phyloP scores from a whole-genome alignment of 352 stramenopile species.

The Phytophthora litchii region DNA sequence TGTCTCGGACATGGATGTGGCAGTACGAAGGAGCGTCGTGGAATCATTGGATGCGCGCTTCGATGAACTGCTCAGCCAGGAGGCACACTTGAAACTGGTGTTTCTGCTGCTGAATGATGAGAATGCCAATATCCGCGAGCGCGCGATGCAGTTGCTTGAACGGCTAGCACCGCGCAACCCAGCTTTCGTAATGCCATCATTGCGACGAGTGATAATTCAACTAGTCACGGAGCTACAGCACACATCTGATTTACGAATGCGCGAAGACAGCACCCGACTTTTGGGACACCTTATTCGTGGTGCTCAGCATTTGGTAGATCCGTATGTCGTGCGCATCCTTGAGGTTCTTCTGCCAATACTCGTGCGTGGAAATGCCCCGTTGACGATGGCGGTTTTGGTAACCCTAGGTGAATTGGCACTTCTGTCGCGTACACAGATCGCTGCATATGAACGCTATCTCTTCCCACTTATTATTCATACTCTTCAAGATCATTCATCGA shows the following conservation, averaged over 20 bases:
- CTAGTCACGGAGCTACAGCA: slow-evolving; percentile 96
- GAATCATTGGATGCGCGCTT: slow-evolving; percentile 92
- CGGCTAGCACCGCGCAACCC: slow-evolving; percentile 95
- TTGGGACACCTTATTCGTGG: slow-evolving; percentile 84
- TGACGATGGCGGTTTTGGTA: slow-evolving; percentile 76
- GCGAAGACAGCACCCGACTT: slow-evolving; percentile 90
- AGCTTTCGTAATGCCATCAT: slow-evolving; percentile 93
- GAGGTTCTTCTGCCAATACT: slow-evolving; percentile 89
- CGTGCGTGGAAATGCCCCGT: slow-evolving; percentile 79
- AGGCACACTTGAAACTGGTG: slow-evolving; percentile 92
- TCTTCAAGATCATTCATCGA: slow-evolving; percentile 95
- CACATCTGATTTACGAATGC: slow-evolving; percentile 82
- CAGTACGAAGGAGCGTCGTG: slow-evolving; percentile 94
- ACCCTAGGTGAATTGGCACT: slow-evolving; percentile 92
- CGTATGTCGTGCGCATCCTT: slow-evolving; percentile 79
- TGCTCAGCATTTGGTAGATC: slow-evolving; percentile 87
- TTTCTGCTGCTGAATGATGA: slow-evolving; percentile 97
- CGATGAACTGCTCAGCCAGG: slow-evolving; percentile 93
- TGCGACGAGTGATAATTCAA: slow-evolving; percentile 94
- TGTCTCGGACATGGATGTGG: slow-evolving; percentile 91
- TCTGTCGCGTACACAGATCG: slow-evolving; percentile 90
- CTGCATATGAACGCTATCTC: slow-evolving; percentile 94
- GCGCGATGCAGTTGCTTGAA: slow-evolving; percentile 93
- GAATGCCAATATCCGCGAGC: slow-evolving; percentile 85
- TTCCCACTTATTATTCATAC: slow-evolving; percentile 97